phyloP scores from a whole-genome alignment of 2,329 filamentous ascomycete species.

The Ascomycota sp. region DNA sequence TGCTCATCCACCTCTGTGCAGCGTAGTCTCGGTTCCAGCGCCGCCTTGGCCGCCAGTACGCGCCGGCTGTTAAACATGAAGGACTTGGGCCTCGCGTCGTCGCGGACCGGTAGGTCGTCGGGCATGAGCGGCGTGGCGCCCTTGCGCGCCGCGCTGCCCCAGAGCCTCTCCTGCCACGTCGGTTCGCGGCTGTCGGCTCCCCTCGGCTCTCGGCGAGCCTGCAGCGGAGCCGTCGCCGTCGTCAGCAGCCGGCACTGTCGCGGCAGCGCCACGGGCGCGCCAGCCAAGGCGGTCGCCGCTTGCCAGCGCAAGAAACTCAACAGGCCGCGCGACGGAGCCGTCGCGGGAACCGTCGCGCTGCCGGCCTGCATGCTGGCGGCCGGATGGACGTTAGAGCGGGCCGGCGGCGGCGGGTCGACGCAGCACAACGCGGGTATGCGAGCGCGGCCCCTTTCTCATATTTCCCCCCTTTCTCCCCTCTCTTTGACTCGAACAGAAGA shows the following conservation, averaged over 20 bases:
- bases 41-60: constrained; percentile 52
- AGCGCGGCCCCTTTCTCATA: too few species aligned
- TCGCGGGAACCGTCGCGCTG: constrained; percentile 18
- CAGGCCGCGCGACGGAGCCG: constrained; percentile 34
- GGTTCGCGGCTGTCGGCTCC: too few species aligned
- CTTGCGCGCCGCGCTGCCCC: constrained; percentile 19
- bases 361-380: constrained; percentile 22
- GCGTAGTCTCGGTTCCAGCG: constrained; percentile 65
- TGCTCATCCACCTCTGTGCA: constrained; percentile 92
- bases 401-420: too few species aligned
- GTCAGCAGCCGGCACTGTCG: too few species aligned
- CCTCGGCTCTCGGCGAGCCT: too few species aligned
- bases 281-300: constrained; percentile 35
- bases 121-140: constrained; percentile 24
- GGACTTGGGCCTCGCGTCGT: constrained; percentile 32
- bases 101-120: constrained; percentile 36
- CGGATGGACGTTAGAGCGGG: too few species aligned
- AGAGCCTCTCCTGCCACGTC: constrained; percentile 29
- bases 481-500: too few species aligned
- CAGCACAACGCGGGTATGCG: too few species aligned
- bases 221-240: too few species aligned
- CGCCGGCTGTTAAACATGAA: constrained; percentile 48
- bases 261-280: too few species aligned
- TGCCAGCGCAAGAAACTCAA: constrained; percentile 56
- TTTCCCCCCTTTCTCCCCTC: too few species aligned